phyloP scores from a whole-genome alignment of 2,329 filamentous ascomycete genomes.

The Alternaria tenuissima region DNA sequence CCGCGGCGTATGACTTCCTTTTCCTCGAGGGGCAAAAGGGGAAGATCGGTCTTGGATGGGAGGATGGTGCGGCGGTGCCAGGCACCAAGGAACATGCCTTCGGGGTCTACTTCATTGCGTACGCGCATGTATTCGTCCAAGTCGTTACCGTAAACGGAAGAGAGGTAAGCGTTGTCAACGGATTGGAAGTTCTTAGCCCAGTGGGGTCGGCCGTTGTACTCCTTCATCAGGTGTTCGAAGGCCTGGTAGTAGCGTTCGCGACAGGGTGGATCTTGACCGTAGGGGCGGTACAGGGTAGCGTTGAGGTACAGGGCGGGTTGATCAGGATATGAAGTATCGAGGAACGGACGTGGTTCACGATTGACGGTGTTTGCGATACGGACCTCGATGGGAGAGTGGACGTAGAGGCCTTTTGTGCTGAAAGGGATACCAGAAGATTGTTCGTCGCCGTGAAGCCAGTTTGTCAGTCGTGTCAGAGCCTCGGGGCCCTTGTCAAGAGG shows the following conservation, averaged over 20 bases:
- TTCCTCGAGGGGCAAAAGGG: slow-evolving; percentile 51
- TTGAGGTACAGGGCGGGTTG: slow-evolving; percentile 87
- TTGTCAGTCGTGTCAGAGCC: slow-evolving; percentile 80
- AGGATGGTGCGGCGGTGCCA: slow-evolving; percentile 76
- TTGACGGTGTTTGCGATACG: slow-evolving; percentile 76
- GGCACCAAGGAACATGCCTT: slow-evolving; percentile 87
- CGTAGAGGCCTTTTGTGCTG: slow-evolving; percentile 78
- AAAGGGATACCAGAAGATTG: slow-evolving; percentile 77
- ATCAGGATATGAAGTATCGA: slow-evolving; percentile 75
- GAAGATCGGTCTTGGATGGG: slow-evolving; percentile 38
- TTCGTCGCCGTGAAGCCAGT: slow-evolving; percentile 85
- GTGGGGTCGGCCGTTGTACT: slow-evolving; percentile 82
- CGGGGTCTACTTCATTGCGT: slow-evolving; percentile 74
- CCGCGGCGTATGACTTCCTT: slow-evolving; percentile 51
- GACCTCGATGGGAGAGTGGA: slow-evolving; percentile 93
- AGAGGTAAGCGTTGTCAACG: slow-evolving; percentile 66
- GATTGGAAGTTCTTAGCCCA: slow-evolving; percentile 90
- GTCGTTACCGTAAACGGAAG: slow-evolving; percentile 72
- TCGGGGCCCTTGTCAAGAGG: slow-evolving; percentile 87
- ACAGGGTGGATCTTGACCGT: slow-evolving; percentile 79
- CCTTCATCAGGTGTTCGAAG: slow-evolving; percentile 90
- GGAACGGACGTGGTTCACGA: slow-evolving; percentile 64
- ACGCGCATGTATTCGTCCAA: slow-evolving; percentile 73
- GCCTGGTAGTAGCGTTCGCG: slow-evolving; percentile 82
- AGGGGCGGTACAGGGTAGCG: slow-evolving; percentile 86